Percentiles rank a stretch among this genome's conserved stretches.
Conservation (phyloP, 2,329 filamentous ascomycete species). For the Aotearoamyces nothofagi region DNA sequence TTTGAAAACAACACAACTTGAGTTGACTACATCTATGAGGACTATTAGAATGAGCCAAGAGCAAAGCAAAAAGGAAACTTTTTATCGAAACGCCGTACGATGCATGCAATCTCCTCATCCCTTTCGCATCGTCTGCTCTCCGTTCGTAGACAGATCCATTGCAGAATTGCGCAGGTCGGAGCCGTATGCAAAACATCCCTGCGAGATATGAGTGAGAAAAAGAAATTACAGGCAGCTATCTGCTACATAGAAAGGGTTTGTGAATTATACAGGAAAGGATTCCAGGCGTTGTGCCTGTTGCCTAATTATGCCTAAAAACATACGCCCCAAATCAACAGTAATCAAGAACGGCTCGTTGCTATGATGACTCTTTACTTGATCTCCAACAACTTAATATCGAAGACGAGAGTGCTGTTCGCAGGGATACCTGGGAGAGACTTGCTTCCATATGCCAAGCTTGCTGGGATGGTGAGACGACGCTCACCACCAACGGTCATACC, state of each 20-base stretch:
- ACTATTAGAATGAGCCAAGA: too few species aligned
- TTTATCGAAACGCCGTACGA: too few species aligned
- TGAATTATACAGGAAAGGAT: slow-evolving; percentile 15
- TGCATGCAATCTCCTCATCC: slow-evolving; percentile 19
- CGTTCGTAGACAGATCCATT: slow-evolving; percentile 13
- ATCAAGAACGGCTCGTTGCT: too few species aligned
- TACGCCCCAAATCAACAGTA: too few species aligned
- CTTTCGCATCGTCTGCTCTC: slow-evolving; percentile 15
- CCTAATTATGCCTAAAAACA: too few species aligned
- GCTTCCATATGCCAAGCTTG: slow-evolving; percentile 79
- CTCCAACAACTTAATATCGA: slow-evolving; percentile 78
- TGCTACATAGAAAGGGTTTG: slow-evolving; percentile 9
- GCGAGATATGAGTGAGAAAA: slow-evolving; percentile 7
- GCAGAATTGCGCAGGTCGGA: slow-evolving; percentile 18
- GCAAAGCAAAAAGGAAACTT: too few species aligned
- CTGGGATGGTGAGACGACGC: slow-evolving; percentile 79
- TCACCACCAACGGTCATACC: slow-evolving; percentile 93
- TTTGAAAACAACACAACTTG: too few species aligned
- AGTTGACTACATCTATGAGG: too few species aligned
- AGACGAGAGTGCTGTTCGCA: slow-evolving; percentile 77
- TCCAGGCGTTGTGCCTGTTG: too few species aligned
- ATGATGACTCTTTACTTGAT: slow-evolving; percentile 72
- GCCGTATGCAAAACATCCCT: slow-evolving; percentile 16
- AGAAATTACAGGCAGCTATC: slow-evolving; percentile 7
- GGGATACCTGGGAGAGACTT: slow-evolving; percentile 74